Percentiles rank a stretch among this genome's conserved stretches.
Evolutionary conservation across 176 grass and related monocot genomes (phyloP).

Genomic region (Puccinellia tenuiflora): DNA sequence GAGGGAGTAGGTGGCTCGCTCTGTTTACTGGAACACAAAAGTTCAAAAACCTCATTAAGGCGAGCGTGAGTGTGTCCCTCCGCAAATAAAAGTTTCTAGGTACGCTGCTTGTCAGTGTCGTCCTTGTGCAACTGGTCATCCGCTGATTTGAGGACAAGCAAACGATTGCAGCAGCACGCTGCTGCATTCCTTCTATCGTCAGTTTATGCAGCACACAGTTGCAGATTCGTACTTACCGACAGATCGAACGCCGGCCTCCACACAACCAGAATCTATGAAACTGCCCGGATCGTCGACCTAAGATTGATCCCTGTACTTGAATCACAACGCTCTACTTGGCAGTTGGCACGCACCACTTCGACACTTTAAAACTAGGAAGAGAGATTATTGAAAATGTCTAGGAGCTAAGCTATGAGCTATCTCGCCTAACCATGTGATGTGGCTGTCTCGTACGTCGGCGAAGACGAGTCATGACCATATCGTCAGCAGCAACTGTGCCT

Average conservation of each 20-base stretch:
- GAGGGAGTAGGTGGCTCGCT: too few species aligned
- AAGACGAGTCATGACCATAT: not conserved
- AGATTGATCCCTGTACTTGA: not conserved
- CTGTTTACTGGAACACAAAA: not conserved
- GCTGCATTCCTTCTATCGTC: not conserved
- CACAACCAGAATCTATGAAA: not conserved
- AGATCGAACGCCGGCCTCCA: not conserved
- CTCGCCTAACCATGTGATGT: constrained; percentile 15
- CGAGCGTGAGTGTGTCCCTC: not conserved
- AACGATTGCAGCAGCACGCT: too few species aligned
- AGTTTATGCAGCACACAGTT: not conserved
- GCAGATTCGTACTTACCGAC: not conserved
- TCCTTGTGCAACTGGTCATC: not conserved
- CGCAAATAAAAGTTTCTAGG: not conserved
- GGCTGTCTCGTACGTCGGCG: not conserved
- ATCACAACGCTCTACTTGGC: not conserved
- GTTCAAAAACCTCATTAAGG: not conserved
- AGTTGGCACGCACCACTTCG: too few species aligned
- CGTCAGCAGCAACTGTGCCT: not conserved
- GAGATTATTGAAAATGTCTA: too few species aligned
- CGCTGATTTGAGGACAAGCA: not conserved
- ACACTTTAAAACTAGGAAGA: not conserved
- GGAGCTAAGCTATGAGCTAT: too few species aligned
- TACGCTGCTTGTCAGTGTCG: not conserved
- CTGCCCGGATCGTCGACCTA: not conserved